Conservation (phyloP, 2,329 filamentous ascomycete genomes). For the Cryphonectria carpinicola region DNA sequence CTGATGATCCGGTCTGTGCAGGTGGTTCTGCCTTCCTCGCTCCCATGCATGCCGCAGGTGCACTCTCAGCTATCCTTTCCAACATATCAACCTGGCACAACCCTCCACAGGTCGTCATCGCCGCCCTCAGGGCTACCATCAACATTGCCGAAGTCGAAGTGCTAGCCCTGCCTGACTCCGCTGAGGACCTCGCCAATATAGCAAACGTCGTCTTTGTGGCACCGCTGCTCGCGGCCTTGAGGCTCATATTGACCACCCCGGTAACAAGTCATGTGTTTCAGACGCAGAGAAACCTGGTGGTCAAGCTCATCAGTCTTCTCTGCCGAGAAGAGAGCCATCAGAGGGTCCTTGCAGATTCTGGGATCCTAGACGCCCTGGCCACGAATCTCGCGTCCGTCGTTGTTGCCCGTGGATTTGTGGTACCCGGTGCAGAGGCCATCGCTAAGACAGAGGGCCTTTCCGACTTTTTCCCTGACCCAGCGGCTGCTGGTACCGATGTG, state of each 20-base stretch:
- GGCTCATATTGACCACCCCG: constrained; percentile 51
- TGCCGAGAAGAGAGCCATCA: constrained; percentile 74
- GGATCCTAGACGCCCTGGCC: constrained; percentile 79
- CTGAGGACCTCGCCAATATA: constrained; percentile 54
- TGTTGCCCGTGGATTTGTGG: constrained; percentile 68
- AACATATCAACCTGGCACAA: constrained; percentile 69
- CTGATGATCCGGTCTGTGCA: constrained; percentile 41
- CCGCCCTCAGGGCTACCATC: constrained; percentile 74
- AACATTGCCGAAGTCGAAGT: constrained; percentile 70
- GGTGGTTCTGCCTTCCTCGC: constrained; percentile 79
- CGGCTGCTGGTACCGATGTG: constrained; percentile 62
- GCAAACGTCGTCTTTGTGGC: constrained; percentile 68
- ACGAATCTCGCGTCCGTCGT: constrained; percentile 73
- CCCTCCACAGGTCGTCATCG: constrained; percentile 68
- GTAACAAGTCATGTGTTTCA: constrained; percentile 46
- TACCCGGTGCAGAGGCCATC: constrained; percentile 63
- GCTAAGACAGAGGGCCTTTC: constrained; percentile 58
- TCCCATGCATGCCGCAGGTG: constrained; percentile 70
- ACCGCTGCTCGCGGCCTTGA: constrained; percentile 64
- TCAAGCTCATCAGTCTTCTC: constrained; percentile 58
- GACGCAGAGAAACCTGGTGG: constrained; percentile 64
- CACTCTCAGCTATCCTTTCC: constrained; percentile 71
- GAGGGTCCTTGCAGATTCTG: constrained; percentile 69
- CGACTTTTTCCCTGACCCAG: constrained; percentile 63
- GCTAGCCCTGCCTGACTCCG: constrained; percentile 55